Percentiles rank a stretch among this genome's conserved stretches.
phyloP scores from a whole-genome alignment of 106 monocot genomes.

The Chionographis japonica region DNA sequence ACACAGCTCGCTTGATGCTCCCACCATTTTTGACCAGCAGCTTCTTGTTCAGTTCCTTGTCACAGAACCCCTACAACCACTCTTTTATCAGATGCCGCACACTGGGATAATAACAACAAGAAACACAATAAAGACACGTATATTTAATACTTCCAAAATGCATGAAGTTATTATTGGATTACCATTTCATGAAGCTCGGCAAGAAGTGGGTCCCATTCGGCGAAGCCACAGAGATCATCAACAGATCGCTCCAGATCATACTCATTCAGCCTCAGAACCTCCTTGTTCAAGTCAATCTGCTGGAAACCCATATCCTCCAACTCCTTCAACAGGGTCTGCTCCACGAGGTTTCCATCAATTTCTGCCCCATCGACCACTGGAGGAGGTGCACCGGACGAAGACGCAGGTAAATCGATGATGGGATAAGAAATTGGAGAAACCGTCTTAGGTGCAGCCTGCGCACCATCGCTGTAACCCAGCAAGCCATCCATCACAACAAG shows the following conservation, averaged over 20 bases:
- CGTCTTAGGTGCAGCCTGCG: background rate
- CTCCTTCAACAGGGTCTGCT: conserved; percentile 62
- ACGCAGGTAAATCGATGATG: conserved; percentile 10
- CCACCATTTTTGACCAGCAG: conserved; percentile 72
- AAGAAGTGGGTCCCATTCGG: conserved; percentile 84
- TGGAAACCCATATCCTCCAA: conserved; percentile 84
- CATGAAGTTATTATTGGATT: background rate
- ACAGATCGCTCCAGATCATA: conserved; percentile 77
- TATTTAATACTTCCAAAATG: background rate
- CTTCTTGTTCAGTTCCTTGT: conserved; percentile 72
- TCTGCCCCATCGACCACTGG: background rate
- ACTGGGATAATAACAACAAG: background rate
- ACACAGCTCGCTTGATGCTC: conserved; percentile 79
- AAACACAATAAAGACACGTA: too few relatives aligned
- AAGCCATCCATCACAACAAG: background rate
- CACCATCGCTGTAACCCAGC: background rate
- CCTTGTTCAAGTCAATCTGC: conserved; percentile 77
- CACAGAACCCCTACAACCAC: conserved; percentile 57
- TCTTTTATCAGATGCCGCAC: background rate
- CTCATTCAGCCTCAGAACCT: conserved; percentile 68
- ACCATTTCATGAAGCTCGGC: conserved; percentile 82
- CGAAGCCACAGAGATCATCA: conserved; percentile 65
- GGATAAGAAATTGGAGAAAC: conserved; percentile 19
- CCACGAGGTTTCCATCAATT: conserved; percentile 17
- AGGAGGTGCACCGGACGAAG: conserved; percentile 2